phyloP scores from a whole-genome alignment of 345 rosid genomes.

The Citrus inodora region DNA sequence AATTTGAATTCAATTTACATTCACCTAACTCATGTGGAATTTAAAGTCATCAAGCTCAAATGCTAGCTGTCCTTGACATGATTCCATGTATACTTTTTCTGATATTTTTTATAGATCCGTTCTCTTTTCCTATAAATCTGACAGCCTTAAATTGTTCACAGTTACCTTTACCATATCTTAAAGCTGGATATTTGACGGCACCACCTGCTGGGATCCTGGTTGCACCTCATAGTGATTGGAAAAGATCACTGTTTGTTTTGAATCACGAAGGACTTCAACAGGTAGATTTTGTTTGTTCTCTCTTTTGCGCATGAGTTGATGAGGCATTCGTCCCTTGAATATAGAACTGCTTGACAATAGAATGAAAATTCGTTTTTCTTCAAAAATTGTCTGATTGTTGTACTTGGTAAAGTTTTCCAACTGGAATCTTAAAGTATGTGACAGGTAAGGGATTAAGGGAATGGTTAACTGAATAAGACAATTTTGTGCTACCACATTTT shows the following conservation, averaged over 20 bases:
- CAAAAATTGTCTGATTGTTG: not conserved
- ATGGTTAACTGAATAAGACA: not conserved
- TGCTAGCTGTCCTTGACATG: not conserved
- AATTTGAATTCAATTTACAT: not conserved
- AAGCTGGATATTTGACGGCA: constrained; percentile 77
- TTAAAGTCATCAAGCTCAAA: not conserved
- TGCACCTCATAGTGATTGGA: constrained; percentile 97
- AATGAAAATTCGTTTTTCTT: not conserved
- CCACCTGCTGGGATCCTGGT: constrained; percentile 69
- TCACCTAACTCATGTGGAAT: not conserved
- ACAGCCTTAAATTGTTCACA: constrained; percentile 32
- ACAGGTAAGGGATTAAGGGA: not conserved
- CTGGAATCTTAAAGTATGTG: not conserved
- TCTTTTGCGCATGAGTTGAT: not conserved
- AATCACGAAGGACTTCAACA: constrained; percentile 87
- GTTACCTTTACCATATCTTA: constrained; percentile 87
- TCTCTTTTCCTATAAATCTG: not conserved
- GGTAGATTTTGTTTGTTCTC: constrained; percentile 36
- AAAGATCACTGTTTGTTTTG: constrained; percentile 65
- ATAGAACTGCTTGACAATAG: not conserved
- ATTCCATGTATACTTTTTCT: not conserved
- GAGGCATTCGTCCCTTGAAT: not conserved
- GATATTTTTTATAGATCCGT: not conserved
- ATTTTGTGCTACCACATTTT: not conserved
- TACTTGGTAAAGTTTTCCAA: not conserved